Conservation (phyloP, 192 early-diverging fungal species). For the Backusella macrospora region DNA sequence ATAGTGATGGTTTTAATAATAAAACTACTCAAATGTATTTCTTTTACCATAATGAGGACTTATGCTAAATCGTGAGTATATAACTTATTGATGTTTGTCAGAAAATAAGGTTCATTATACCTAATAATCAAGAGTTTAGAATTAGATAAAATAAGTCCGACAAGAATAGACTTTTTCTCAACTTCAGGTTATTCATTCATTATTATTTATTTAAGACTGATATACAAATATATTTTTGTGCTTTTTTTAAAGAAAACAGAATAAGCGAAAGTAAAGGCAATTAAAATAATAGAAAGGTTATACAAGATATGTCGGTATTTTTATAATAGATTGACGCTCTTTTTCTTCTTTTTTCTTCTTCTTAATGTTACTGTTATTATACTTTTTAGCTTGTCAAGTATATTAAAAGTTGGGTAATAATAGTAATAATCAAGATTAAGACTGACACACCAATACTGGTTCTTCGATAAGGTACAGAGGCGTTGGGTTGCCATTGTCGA, state of each 20-base stretch:
- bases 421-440: not conserved
- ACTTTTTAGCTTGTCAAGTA: slow-evolving; percentile 4
- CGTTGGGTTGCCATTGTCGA: slow-evolving; percentile 17
- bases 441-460: slow-evolving; percentile 8
- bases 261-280: not conserved
- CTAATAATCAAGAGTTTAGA: slow-evolving; percentile 4
- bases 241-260: not conserved
- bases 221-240: not conserved
- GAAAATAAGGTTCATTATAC: slow-evolving; percentile 6
- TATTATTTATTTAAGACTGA: not conserved
- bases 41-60: not conserved
- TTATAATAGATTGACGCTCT: not conserved
- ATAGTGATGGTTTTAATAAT: too few relatives aligned
- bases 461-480: slow-evolving; percentile 13
- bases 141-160: not conserved
- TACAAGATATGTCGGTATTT: not conserved
- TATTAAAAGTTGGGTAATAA: not conserved
- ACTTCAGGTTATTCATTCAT: not conserved
- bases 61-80: not conserved
- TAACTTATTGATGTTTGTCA: not conserved
- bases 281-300: not conserved
- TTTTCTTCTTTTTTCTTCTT: not conserved
- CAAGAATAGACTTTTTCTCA: not conserved
- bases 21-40: not conserved
- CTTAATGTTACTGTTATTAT: not conserved